These are phyloP conservation scores for Xylaria acuta DNA, from an alignment of 495 filamentous ascomycete species.

Conservation along the genomic window DNA sequence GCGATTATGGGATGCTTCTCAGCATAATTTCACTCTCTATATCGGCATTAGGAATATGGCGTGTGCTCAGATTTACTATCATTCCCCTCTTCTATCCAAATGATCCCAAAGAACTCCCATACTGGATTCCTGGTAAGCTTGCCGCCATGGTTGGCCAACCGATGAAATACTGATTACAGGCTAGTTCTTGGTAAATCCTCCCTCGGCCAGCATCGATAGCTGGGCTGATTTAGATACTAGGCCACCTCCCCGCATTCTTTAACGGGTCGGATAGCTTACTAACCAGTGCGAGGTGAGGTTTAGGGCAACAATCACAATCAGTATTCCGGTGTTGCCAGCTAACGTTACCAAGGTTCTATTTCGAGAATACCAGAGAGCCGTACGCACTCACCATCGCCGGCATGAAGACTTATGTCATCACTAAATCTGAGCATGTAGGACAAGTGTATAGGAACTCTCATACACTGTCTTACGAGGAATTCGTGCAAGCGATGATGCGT, in stretches of 20 bases:
- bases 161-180: no score
- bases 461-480: conserved; percentile 35
- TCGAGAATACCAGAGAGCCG: conserved; percentile 29
- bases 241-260: neutral
- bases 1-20: no score
- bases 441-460: conserved; percentile 34
- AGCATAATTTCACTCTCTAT: no score
- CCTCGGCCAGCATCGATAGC: neutral
- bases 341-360: neutral
- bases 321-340: no score
- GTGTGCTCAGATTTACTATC: conserved; percentile 37
- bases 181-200: conserved; percentile 11
- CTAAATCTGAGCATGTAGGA: conserved; percentile 28
- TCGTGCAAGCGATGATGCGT: conserved; percentile 30
- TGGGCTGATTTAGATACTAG: neutral
- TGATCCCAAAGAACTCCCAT: conserved; percentile 36
- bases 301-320: no score
- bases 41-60: no score
- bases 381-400: conserved; percentile 33
- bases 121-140: conserved; percentile 39
- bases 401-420: conserved; percentile 36
- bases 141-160: no score
- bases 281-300: neutral
- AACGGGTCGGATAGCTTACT: neutral
- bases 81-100: conserved; percentile 28